phyloP scores from a whole-genome alignment of 768 basidiomycete species.

The Phlebiopsis gigantea region DNA sequence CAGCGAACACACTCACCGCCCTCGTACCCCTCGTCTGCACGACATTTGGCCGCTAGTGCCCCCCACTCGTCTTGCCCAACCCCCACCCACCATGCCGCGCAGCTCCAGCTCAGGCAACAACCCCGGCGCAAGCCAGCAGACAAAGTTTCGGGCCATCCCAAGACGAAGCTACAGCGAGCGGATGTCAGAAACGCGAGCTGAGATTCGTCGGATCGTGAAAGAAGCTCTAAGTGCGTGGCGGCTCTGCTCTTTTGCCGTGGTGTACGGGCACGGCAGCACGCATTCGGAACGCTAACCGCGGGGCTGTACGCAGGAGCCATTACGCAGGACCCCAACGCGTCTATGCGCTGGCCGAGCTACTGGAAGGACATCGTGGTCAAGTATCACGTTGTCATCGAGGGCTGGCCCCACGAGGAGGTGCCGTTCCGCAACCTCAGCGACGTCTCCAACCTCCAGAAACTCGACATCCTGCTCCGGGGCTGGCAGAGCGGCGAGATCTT shows the following conservation, averaged over 20 bases:
- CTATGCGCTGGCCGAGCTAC: constrained; percentile 24
- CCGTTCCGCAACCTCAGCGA: constrained; percentile 26
- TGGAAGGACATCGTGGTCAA: constrained; percentile 23
- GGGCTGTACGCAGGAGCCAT: constrained; percentile 16
- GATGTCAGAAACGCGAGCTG: constrained; percentile 24
- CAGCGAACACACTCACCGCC: background rate
- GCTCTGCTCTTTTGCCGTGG: too few relatives aligned
- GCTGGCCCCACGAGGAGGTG: constrained; percentile 23
- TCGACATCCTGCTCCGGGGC: constrained; percentile 23
- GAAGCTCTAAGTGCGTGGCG: constrained; percentile 20
- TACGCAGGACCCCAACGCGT: constrained; percentile 20
- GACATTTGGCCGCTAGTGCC: background rate
- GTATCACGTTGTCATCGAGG: constrained; percentile 25
- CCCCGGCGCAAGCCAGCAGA: constrained; percentile 15
- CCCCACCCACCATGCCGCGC: constrained; percentile 10
- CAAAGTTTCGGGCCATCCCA: constrained; percentile 22
- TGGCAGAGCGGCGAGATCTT: too few relatives aligned
- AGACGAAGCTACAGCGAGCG: constrained; percentile 23
- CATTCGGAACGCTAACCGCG: too few relatives aligned
- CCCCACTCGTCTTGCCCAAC: background rate
- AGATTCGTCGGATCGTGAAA: constrained; percentile 21
- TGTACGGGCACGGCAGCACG: background rate
- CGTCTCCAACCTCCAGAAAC: constrained; percentile 23
- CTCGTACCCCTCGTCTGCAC: background rate
- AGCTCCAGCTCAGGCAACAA: constrained; percentile 7